Evolutionary conservation across 2,329 filamentous ascomycete genomes (phyloP), one percentile per base, ranked within the genome.

Genomic region (Endothia cerciana): DNA sequence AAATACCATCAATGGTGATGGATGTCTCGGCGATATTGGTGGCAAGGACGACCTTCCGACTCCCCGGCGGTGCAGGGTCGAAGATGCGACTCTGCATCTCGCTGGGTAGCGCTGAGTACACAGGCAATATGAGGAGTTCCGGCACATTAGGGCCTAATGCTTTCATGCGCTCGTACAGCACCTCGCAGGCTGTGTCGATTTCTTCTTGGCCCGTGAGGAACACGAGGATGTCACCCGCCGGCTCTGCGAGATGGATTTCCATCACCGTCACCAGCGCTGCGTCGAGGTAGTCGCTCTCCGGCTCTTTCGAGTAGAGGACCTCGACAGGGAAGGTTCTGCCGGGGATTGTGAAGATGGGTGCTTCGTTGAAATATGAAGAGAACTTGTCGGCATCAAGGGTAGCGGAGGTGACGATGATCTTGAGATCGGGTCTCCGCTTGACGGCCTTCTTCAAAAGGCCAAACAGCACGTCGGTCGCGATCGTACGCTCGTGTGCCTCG

Each of bases 11-110:
- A 70, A 99, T 98, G 0, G 95, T 99, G 74, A 99, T 95, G 63
- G 93, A 97, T 0, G 95, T 99, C 75, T 99, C 95, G 0, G 95
- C 95, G 73, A 99, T 99, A 72, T 99, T 99, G 43, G 95, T 99
- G 2, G 95, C 95, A 74, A 99, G 97, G 66, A 99, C 93, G 1
- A 98, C 93, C 78, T 99, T 99, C 64, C 95, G 87, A 63, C 87
- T 89, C 19, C 94, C 94, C 0, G 89, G 84, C 0, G 94, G 93
- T 0, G 95, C 92, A 2, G 94, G 94, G 38, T 99, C 95, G 74
- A 99, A 99, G 69, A 99, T 97, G 65, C 87, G 87, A 72, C 91
- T 95, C 74, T 97, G 94, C 82, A 97, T 94, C 77, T 99, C 96
- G 68, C 89, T 93, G 0, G 95, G 95, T 33, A 99, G 84, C 0